Base-by-base conservation (phyloP, 768 basidiomycete genomes). In the Podaxis sp. region DNA sequence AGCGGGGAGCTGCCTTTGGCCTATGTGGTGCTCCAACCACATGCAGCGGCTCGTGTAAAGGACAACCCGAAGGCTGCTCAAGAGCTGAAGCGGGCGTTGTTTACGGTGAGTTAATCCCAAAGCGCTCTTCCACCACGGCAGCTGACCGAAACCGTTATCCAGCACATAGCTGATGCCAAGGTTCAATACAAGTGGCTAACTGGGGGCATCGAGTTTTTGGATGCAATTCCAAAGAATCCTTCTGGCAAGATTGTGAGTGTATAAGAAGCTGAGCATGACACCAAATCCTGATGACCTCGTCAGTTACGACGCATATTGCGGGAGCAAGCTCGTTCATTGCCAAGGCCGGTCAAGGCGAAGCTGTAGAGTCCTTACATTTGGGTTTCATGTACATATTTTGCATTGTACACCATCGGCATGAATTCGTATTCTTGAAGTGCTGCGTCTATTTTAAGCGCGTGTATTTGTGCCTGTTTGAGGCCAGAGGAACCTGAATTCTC, bases 1-100 rank as follows among this genome's bases (percentile, higher is more conserved):
- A 88, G 82, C 62, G 90, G 91, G 17, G 90, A 93, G 70, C 67
- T 90, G 11, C 90, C 92, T 0, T 68, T 89, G 58, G 90, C 91
- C 7, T 92, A 84, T 70, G 76, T 92, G 24, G 87, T 87, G 2
- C 79, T 85, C 17, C 74, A 75, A 52, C 76, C 77, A 13, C 74
- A 78, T 3, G 75, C 77, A 9, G 70, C 71, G 40, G 75, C 80
- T 51, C 74, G 76, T 33, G 73, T 79, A 22, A 64, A 72, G 44
- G 70, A 71, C 39, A 70, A 77, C 38, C 66, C 74, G 3, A 64
- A 62, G 11, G 81, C 74, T 28, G 76, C 68, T 0, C 72, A 76
- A 2, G 69, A 72, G 52, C 70, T 85, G 19, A 84, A 84, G 70
- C 70, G 64, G 17, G 73, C 70, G 17, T 78, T 92, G 42, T 75